Evolutionary conservation across 345 rosid genomes (phyloP).

Genomic region (Geranium rotundifolium): DNA sequence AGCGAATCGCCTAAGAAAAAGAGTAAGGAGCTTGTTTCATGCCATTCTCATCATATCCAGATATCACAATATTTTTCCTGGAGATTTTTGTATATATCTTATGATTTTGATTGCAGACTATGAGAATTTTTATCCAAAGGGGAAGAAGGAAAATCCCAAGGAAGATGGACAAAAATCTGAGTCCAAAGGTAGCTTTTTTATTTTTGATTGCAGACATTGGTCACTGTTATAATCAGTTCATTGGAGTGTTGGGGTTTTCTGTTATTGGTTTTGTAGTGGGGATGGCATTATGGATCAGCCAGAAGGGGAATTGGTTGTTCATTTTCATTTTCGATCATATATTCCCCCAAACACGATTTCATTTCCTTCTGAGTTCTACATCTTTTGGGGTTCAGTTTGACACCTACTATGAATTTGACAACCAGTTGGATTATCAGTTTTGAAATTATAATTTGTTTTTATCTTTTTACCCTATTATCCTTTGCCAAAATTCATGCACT

Average conservation of each 20-base stretch:
- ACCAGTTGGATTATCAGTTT: too few species aligned
- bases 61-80: too few species aligned
- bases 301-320: background rate
- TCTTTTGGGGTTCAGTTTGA: background rate
- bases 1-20: slow-evolving; percentile 64
- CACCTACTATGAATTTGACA: background rate
- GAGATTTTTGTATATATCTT: background rate
- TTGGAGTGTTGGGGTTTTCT: background rate
- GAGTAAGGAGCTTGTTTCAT: slow-evolving; percentile 26
- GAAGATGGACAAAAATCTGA: slow-evolving; percentile 67
- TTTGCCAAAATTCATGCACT: background rate
- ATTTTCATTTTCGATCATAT: background rate
- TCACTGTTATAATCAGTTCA: background rate
- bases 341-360: too few species aligned
- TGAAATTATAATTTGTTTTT: background rate
- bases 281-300: too few species aligned
- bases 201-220: background rate
- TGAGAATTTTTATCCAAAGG: slow-evolving; percentile 80
- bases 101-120: slow-evolving; percentile 41
- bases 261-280: background rate
- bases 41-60: background rate
- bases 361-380: background rate
- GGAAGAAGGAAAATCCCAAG: slow-evolving; percentile 68
- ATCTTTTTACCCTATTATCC: background rate
- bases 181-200: slow-evolving; percentile 43